Percentiles rank a stretch among this genome's conserved stretches.
phyloP scores from a whole-genome alignment of 345 rosid genomes.

The Aethionema arabicum region DNA sequence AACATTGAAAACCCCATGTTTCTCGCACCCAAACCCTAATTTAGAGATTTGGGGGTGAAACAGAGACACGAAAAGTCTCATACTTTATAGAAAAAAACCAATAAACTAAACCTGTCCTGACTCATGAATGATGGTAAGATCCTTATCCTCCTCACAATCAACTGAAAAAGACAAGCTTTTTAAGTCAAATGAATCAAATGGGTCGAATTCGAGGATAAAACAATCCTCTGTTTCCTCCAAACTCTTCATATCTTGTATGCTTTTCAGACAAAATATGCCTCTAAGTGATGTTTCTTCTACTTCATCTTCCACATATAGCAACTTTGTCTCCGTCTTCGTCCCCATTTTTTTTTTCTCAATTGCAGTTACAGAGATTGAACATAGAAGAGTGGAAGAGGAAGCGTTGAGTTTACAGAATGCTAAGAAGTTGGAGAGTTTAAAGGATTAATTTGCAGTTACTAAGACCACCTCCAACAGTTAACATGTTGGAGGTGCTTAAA shows the following conservation, averaged over 20 bases:
- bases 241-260: slow-evolving; percentile 35
- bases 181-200: slow-evolving; percentile 37
- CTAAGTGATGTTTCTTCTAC: slow-evolving; percentile 36
- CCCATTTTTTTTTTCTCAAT: slow-evolving; percentile 13
- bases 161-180: slow-evolving; percentile 13
- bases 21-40: not conserved
- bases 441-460: too few relatives aligned
- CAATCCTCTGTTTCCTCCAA: slow-evolving; percentile 55
- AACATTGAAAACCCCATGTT: slow-evolving; percentile 3
- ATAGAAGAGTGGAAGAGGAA: slow-evolving; percentile 9
- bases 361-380: not conserved
- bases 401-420: not conserved
- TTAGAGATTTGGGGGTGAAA: not conserved
- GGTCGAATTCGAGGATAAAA: slow-evolving; percentile 65
- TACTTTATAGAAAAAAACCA: not conserved
- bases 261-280: slow-evolving; percentile 42
- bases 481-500: too few relatives aligned
- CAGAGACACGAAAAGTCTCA: not conserved
- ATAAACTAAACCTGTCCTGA: slow-evolving; percentile 33
- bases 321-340: not conserved
- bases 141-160: not conserved
- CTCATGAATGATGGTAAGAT: slow-evolving; percentile 23
- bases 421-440: too few relatives aligned
- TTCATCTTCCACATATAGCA: not conserved
- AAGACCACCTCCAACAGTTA: too few relatives aligned